Percentiles rank a stretch among this genome's conserved stretches.
Evolutionary conservation across 495 filamentous ascomycete species (phyloP).

Genomic region (Neurospora sp.): DNA sequence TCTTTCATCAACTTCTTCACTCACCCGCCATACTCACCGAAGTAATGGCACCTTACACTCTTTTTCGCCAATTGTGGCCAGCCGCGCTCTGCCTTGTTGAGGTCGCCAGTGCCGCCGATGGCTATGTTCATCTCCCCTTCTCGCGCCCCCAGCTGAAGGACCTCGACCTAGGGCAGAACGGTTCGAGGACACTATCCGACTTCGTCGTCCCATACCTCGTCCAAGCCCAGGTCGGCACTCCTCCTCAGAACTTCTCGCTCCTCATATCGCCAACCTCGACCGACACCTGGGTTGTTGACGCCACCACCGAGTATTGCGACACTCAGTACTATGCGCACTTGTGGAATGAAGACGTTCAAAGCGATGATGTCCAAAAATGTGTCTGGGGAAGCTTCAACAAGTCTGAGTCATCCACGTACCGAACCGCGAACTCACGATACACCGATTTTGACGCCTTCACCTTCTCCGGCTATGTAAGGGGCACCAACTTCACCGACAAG

Average conservation of each 20-base stretch:
- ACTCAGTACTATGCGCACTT: constrained; percentile 10
- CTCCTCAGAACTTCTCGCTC: constrained; percentile 45
- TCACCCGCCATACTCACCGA: background rate
- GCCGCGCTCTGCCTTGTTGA: background rate
- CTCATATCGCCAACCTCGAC: constrained; percentile 60
- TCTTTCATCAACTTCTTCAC: background rate
- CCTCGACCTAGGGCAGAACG: background rate
- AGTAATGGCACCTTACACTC: background rate
- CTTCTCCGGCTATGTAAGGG: constrained; percentile 52
- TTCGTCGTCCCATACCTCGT: constrained; percentile 35
- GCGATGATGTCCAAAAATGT: background rate
- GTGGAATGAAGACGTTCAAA: constrained; percentile 1
- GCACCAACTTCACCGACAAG: constrained; percentile 63
- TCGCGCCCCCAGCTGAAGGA: background rate
- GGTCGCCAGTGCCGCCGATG: background rate
- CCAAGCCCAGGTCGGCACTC: constrained; percentile 55
- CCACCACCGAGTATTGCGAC: constrained; percentile 42
- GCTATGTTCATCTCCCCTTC: background rate
- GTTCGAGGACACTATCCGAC: background rate
- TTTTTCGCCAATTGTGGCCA: background rate
- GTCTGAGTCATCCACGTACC: constrained; percentile 55
- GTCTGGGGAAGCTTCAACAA: constrained; percentile 39
- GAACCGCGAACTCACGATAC: constrained; percentile 36
- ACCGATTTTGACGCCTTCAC: constrained; percentile 61
- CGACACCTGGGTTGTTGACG: constrained; percentile 63